phyloP scores from a whole-genome alignment of 2,329 filamentous ascomycete genomes.

The Aspergillus pseudoviridinutans region DNA sequence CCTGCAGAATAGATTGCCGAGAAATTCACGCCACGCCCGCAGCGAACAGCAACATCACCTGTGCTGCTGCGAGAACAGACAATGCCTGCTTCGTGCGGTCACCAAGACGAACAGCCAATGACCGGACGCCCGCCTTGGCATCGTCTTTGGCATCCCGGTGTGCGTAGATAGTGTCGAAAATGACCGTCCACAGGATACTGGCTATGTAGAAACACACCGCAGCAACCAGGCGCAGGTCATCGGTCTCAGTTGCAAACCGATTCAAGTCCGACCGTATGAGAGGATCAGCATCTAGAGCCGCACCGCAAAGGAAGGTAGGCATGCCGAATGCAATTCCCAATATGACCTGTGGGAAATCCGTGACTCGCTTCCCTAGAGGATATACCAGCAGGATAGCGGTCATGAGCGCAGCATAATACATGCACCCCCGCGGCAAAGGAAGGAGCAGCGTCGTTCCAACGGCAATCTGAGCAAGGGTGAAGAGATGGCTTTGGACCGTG shows the following conservation, averaged over 20 bases:
- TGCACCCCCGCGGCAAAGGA: neutral
- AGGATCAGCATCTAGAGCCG: too few relatives aligned
- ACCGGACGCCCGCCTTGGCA: conserved; percentile 81
- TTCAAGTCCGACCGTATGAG: neutral
- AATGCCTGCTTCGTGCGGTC: neutral
- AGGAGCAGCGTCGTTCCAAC: neutral
- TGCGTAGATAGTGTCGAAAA: conserved; percentile 92
- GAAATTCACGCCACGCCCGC: neutral
- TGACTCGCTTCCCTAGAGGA: conserved; percentile 79
- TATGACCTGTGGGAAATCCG: conserved; percentile 80
- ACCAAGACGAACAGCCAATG: conserved; percentile 61
- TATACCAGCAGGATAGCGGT: conserved; percentile 63
- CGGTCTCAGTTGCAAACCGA: neutral
- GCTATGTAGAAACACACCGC: neutral
- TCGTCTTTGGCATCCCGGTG: conserved; percentile 90
- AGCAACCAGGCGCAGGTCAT: neutral
- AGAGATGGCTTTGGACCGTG: conserved; percentile 66
- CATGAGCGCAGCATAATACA: neutral
- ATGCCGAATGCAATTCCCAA: conserved; percentile 72
- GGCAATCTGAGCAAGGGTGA: conserved; percentile 61
- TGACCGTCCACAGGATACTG: conserved; percentile 67
- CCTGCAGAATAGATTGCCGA: conserved; percentile 4
- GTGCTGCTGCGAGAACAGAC: conserved; percentile 1
- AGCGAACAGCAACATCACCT: conserved; percentile 1
- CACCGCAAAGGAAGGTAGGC: conserved; percentile 39